Evolutionary conservation across 371 early-diverging fungal genomes (phyloP).

Genomic region (Mucor circinelloides): DNA sequence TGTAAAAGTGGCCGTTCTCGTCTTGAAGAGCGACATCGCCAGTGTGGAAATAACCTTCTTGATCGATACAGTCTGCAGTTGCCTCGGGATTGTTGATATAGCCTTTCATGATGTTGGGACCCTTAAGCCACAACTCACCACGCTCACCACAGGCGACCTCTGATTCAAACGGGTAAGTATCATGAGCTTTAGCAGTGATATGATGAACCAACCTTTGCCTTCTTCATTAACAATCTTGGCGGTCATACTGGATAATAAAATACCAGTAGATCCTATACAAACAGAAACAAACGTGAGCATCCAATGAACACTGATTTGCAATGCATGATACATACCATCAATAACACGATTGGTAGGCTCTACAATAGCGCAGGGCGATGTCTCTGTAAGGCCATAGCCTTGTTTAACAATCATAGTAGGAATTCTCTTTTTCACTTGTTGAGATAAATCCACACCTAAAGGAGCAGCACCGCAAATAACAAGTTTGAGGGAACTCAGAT

Average conservation of each 20-base stretch:
- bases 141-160: conserved; percentile 58
- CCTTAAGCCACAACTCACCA: conserved; percentile 81
- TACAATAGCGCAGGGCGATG: conserved; percentile 18
- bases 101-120: conserved; percentile 83
- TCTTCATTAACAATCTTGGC: conserved; percentile 72
- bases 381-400: conserved; percentile 34
- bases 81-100: conserved; percentile 72
- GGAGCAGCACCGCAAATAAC: conserved; percentile 87
- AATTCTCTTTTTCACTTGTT: conserved; percentile 43
- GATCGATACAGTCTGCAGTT: conserved; percentile 63
- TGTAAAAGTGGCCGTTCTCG: conserved; percentile 58
- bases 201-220: conserved; percentile 40
- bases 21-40: conserved; percentile 83
- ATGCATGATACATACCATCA: conserved; percentile 7
- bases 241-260: conserved; percentile 65
- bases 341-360: conserved; percentile 18
- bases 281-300: conserved; percentile 1
- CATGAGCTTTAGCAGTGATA: background rate
- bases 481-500: conserved; percentile 60
- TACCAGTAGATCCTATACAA: conserved; percentile 71
- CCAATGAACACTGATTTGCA: background rate
- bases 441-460: conserved; percentile 58
- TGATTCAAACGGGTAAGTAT: conserved; percentile 3
- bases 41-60: conserved; percentile 73
- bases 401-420: conserved; percentile 39